A percentile compares a stretch with the other conserved stretches of the same genome.
phyloP scores from a whole-genome alignment of 495 filamentous ascomycete genomes.

The Bathelium albidoporum region DNA sequence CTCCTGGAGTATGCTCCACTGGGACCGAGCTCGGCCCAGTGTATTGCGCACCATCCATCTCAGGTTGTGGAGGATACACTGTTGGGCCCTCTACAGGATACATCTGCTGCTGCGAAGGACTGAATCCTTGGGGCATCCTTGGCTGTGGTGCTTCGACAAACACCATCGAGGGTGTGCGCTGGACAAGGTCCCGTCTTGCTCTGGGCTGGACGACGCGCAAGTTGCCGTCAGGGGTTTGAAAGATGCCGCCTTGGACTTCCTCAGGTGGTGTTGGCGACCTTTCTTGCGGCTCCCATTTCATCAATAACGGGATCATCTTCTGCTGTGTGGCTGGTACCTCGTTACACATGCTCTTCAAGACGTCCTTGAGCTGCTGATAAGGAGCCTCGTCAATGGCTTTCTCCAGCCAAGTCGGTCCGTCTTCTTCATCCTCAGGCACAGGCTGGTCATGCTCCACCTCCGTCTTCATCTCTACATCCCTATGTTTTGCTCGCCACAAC shows the following conservation, averaged over 20 bases:
- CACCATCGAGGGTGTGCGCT: background rate
- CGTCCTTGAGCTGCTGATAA: background rate
- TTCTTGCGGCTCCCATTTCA: constrained; percentile 1
- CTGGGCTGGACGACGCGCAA: background rate
- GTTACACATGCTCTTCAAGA: background rate
- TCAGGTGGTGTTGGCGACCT: background rate
- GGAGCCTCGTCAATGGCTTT: background rate
- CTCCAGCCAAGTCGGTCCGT: background rate
- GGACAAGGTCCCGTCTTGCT: background rate
- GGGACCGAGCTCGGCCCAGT: background rate
- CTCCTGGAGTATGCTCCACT: background rate
- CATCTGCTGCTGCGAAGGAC: background rate
- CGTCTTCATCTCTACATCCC: background rate
- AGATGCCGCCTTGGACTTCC: background rate
- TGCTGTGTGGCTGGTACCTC: background rate
- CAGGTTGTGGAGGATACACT: background rate
- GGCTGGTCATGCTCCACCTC: background rate
- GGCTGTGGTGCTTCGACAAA: background rate
- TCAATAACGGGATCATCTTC: background rate
- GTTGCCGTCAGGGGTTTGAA: background rate
- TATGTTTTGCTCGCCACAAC: background rate
- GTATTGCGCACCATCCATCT: background rate
- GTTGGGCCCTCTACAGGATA: background rate
- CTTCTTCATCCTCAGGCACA: background rate
- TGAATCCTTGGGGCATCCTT: background rate